Evolutionary conservation across 1,284 basidiomycete genomes (phyloP).

Genomic region (Fomitiporia mediterranea): DNA sequence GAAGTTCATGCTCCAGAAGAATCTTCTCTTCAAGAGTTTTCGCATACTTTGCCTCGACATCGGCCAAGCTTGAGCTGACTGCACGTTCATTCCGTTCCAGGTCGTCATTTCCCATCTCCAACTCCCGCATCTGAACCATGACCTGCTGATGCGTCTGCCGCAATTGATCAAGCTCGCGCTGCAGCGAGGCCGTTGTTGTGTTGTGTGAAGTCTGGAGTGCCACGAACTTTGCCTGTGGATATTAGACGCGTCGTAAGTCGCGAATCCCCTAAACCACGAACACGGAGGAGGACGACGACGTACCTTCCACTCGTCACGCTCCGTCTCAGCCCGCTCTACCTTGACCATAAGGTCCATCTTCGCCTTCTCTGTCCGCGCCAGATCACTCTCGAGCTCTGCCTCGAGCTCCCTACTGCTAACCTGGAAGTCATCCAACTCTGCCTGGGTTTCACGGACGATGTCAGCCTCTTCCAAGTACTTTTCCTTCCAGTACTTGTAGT

Average conservation of each 20-base stretch:
- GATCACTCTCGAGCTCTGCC: slow-evolving; percentile 86
- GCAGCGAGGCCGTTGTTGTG: slow-evolving; percentile 78
- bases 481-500: slow-evolving; percentile 65
- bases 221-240: slow-evolving; percentile 75
- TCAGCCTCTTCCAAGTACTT: slow-evolving; percentile 85
- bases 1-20: slow-evolving; percentile 92
- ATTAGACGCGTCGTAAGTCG: slow-evolving; percentile 10
- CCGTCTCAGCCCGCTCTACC: slow-evolving; percentile 67
- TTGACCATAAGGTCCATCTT: slow-evolving; percentile 79
- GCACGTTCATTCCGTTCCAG: slow-evolving; percentile 89
- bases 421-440: slow-evolving; percentile 90
- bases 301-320: slow-evolving; percentile 94
- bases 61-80: slow-evolving; percentile 85
- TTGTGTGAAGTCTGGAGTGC: slow-evolving; percentile 87
- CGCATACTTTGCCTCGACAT: slow-evolving; percentile 89
- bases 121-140: slow-evolving; percentile 79
- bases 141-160: slow-evolving; percentile 76
- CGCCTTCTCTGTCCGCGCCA: slow-evolving; percentile 81
- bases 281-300: slow-evolving; percentile 21
- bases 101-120: slow-evolving; percentile 96
- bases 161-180: slow-evolving; percentile 83
- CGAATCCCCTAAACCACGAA: slow-evolving; percentile 7
- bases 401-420: slow-evolving; percentile 89
- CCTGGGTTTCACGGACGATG: slow-evolving; percentile 79
- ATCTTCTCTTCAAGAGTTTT: slow-evolving; percentile 95